These are phyloP conservation scores for Sporisorium graminicola DNA, from an alignment of 1,284 basidiomycete species.

Conservation along the genomic window DNA sequence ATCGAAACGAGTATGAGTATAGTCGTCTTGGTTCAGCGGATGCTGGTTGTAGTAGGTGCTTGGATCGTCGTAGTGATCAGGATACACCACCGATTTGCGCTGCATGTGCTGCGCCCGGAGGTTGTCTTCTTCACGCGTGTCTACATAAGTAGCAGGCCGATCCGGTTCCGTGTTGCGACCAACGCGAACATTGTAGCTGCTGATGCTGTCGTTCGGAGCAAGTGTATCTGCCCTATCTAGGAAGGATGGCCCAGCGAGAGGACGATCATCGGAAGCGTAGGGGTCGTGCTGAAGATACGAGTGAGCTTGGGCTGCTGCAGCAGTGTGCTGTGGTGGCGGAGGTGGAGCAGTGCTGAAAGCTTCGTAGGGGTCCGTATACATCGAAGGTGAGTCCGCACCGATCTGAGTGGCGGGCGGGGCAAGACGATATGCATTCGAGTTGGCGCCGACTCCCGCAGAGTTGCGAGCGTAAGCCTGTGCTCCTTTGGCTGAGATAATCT, in stretches of 20 bases:
- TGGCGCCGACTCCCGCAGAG: constrained; percentile 37
- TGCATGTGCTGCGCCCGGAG: constrained; percentile 8
- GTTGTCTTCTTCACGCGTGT: constrained; percentile 6
- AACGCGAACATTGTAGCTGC: constrained; percentile 53
- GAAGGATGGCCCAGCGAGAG: constrained; percentile 18
- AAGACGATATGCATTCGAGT: constrained; percentile 39
- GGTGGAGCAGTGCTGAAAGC: constrained; percentile 32
- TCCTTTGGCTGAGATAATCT: constrained; percentile 4
- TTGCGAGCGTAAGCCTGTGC: constrained; percentile 22
- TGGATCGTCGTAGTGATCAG: constrained; percentile 20
- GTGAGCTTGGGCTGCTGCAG: constrained; percentile 1
- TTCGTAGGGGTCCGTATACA: constrained; percentile 60
- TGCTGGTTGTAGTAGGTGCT: constrained; percentile 24
- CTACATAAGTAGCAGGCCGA: constrained; percentile 3
- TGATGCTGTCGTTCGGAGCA: constrained; percentile 55
- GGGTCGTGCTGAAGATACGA: constrained; percentile 44
- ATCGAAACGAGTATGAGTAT: constrained; percentile 26
- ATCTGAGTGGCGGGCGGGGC: constrained; percentile 27
- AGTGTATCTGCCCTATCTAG: constrained; percentile 50
- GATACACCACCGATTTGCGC: constrained; percentile 11
- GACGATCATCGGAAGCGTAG: constrained; percentile 27
- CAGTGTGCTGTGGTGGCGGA: constrained; percentile 14
- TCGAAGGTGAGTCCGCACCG: constrained; percentile 46
- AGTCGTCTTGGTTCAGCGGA: constrained; percentile 7
- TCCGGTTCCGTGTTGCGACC: constrained; percentile 31